A percentile compares a stretch with the other conserved stretches of the same genome.
Evolutionary conservation across 192 early-diverging fungal genomes (phyloP).

Genomic region (Umbelopsis isabellina): DNA sequence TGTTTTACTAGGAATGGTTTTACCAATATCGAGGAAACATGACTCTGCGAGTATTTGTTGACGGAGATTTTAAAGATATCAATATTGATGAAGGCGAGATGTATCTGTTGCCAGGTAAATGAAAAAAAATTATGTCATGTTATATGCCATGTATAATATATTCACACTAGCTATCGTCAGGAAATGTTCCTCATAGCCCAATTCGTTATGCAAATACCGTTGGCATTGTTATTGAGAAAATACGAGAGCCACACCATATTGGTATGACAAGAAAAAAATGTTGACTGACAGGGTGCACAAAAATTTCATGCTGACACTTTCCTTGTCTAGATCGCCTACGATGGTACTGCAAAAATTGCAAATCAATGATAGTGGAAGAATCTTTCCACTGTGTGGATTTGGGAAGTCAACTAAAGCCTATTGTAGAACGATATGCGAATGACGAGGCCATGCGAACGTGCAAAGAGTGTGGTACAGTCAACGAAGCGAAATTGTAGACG

Average conservation of each 20-base stretch:
- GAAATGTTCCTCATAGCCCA: slow-evolving; percentile 93
- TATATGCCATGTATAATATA: not conserved
- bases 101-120: slow-evolving; percentile 88
- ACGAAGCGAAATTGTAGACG: slow-evolving; percentile 26
- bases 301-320: not conserved
- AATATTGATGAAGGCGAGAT: slow-evolving; percentile 92
- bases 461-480: slow-evolving; percentile 67
- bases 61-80: slow-evolving; percentile 81
- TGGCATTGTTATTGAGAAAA: slow-evolving; percentile 94
- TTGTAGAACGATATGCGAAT: slow-evolving; percentile 83
- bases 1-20: slow-evolving; percentile 85
- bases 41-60: slow-evolving; percentile 86
- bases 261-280: slow-evolving; percentile 43
- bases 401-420: slow-evolving; percentile 87
- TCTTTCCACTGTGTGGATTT: slow-evolving; percentile 90
- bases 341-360: slow-evolving; percentile 95
- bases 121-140: too few species aligned
- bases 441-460: slow-evolving; percentile 76
- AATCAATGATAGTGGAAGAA: slow-evolving; percentile 83
- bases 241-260: slow-evolving; percentile 68
- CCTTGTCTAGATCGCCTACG: slow-evolving; percentile 73
- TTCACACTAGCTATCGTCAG: slow-evolving; percentile 39
- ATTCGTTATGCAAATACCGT: slow-evolving; percentile 92
- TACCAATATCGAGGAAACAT: slow-evolving; percentile 93
- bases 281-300: not conserved